Conservation (phyloP, 2,329 filamentous ascomycete species). For the Anisogramma anomala region DNA sequence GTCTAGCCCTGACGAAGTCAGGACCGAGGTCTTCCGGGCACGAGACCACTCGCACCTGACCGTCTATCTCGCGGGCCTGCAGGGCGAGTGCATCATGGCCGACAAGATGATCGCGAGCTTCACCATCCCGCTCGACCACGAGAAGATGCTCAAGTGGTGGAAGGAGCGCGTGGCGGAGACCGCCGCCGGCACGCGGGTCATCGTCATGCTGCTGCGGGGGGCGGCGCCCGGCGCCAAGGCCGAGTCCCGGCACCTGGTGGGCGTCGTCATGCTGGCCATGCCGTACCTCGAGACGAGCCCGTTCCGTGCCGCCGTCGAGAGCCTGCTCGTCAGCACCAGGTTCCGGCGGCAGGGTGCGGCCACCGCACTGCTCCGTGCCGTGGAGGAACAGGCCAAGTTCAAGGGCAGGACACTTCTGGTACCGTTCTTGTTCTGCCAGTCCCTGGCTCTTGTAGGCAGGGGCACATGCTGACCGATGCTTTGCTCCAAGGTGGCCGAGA, state of each 20-base stretch:
- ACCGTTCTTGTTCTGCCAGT: too few relatives aligned
- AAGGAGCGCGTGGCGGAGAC: conserved; percentile 39
- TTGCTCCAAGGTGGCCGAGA: conserved; percentile 36
- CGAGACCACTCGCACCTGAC: conserved; percentile 39
- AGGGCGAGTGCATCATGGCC: conserved; percentile 46
- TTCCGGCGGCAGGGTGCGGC: conserved; percentile 41
- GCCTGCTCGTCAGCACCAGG: conserved; percentile 43
- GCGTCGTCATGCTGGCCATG: conserved; percentile 43
- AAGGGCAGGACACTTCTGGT: conserved; percentile 43
- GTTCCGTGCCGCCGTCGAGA: conserved; percentile 44
- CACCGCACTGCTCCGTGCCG: conserved; percentile 35
- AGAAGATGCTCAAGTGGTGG: conserved; percentile 48
- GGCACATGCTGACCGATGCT: neutral
- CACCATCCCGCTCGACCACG: conserved; percentile 44
- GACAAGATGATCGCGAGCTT: conserved; percentile 48
- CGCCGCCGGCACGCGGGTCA: conserved; percentile 32
- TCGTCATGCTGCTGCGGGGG: conserved; percentile 39
- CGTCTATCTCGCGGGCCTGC: conserved; percentile 45
- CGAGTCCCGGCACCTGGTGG: conserved; percentile 37
- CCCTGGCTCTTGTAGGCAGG: too few relatives aligned
- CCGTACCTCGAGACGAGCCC: conserved; percentile 43
- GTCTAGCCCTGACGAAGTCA: neutral
- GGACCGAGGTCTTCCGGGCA: conserved; percentile 31
- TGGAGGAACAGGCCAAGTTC: conserved; percentile 42
- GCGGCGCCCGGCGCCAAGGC: conserved; percentile 23